Evolutionary conservation across 106 monocot species (phyloP), one percentile per base, ranked within the genome.

Genomic region (Alisma plantagoaquatica): DNA sequence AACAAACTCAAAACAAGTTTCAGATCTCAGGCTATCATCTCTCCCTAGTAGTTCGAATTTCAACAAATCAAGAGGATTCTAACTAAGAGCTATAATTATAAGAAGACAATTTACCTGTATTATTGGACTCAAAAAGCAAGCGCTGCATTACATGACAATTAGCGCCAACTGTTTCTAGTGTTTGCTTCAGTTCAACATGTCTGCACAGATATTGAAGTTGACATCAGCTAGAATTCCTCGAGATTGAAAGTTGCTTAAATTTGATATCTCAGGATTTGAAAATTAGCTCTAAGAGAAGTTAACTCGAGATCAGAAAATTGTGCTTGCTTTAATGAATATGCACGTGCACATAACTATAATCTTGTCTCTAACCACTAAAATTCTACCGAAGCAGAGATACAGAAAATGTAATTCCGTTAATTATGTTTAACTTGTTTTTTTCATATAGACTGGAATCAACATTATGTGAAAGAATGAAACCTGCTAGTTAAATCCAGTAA

Each of bases 1-100:
- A 52, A 68, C 63, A 21, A 91, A 54, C 46, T 72, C 68, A 31
- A 32, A 26, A 67, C 80, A 77, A 45, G 67, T 77, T 65, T 53
- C 10, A 19, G 77, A 65, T 21, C 69, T 71, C 68, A 81, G 66
- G 53, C 64, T 81, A 57, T 77, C 77, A 71, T 86, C 77, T 62
- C 77, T 77, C 14, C 77, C 74, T 86, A 59, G 62, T 54, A 68
- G 32, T 22, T 42, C 5, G 12, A 10, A 46, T 46, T 3, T 11
- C 31, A 54, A 17, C 17, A 33, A 17, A 17, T 33, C 42, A n/a
- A 50, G 47, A 32, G 20, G 26, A 23, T 31, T 46, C 10, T 16
- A 21, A 20, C 31, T 1, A 48, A 41, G 23, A 17, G 25, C 35
- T 19, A 27, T 20, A 16, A 32, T 23, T 41, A 50, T 27, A 25